Base-by-base conservation (phyloP, 2,329 filamentous ascomycete genomes). In the Aspergillus sojae region DNA sequence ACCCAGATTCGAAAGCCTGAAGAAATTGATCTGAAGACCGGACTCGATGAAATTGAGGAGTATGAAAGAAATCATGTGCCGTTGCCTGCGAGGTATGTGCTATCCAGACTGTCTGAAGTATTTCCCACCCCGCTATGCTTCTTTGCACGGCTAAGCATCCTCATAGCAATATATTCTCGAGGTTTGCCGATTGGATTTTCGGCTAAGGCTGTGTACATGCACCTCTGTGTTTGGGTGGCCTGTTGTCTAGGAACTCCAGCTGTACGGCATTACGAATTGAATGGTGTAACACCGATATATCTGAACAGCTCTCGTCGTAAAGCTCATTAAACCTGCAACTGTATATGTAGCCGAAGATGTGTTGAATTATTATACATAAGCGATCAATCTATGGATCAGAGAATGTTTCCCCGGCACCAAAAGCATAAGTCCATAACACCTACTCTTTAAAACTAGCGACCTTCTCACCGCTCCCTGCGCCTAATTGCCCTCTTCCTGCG, bases 21-120 rank as follows among this genome's bases (percentile, higher is more conserved):
- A 16, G 85, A 91, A 58, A 85, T 89, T 1, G 89, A 93, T 73
- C 76, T 92, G 30, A 74, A 82, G 14, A 84, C 84, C 58, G 88
- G 89, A 65, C 72, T 91, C 19, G 86, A 85, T 1, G 87, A 87
- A 66, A 86, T 93, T 65, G 89, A 90, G 54, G 87, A 89, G 65
- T 91, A 92, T 69, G 85, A 88, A 60, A 80, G 81, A 43, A 87
- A 85, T 53, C 91, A 84, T 71, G 80, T 89, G 12, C 81, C 84
- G 2, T 74, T 64, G 28, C 82, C 83, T 1, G 81, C 88, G 21
- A 85, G 79, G 86, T 87, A 75, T 72, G 83, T 73, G 58, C 7
- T 43, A 16, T 28, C 41, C 28, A 32, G 12, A n/a, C 21, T 34
- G 12, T 16, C 21, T 32, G 2, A 3, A 57, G 36, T 21, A 5